Evolutionary conservation across 2,329 filamentous ascomycete genomes (phyloP).

Genomic region (Aspergillus piperis): DNA sequence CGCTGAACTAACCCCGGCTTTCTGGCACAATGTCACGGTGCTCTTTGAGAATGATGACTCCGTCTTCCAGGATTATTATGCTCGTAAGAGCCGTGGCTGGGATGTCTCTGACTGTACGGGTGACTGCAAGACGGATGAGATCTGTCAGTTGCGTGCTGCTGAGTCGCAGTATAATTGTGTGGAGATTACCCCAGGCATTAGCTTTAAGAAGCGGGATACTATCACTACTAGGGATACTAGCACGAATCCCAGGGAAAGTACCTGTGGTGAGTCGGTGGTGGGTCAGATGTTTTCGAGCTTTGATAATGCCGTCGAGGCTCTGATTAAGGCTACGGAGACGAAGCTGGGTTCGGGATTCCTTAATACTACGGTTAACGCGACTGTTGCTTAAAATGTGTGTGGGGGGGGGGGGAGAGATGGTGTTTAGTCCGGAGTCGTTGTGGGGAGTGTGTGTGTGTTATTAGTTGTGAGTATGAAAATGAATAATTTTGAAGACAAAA

Average conservation of each 20-base stretch:
- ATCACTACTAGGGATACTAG: background rate
- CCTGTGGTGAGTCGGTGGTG: slow-evolving; percentile 21
- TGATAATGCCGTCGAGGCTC: slow-evolving; percentile 11
- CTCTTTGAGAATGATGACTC: slow-evolving; percentile 48
- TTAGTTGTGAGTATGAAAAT: too few relatives aligned
- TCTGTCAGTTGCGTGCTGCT: slow-evolving; percentile 46
- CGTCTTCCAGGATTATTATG: slow-evolving; percentile 53
- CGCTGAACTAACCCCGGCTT: slow-evolving; percentile 59
- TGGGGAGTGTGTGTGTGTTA: too few relatives aligned
- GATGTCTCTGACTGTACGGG: slow-evolving; percentile 44
- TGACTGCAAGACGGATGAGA: slow-evolving; percentile 48
- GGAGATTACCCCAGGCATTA: slow-evolving; percentile 39
- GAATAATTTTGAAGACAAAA: too few relatives aligned
- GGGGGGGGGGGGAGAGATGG: background rate
- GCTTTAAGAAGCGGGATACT: slow-evolving; percentile 32
- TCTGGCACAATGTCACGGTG: slow-evolving; percentile 60
- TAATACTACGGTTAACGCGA: slow-evolving; percentile 15
- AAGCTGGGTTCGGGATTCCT: slow-evolving; percentile 19
- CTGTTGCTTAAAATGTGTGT: background rate
- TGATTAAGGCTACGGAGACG: slow-evolving; percentile 15
- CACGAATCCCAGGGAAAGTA: slow-evolving; percentile 3
- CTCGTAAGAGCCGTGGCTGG: slow-evolving; percentile 53
- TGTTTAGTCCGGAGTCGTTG: background rate
- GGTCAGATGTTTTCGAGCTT: slow-evolving; percentile 21
- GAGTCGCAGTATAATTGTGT: slow-evolving; percentile 57